Evolutionary conservation across 352 stramenopile genomes (phyloP), one percentile per base, ranked within the genome.

Genomic region (Plasmopara viticola): DNA sequence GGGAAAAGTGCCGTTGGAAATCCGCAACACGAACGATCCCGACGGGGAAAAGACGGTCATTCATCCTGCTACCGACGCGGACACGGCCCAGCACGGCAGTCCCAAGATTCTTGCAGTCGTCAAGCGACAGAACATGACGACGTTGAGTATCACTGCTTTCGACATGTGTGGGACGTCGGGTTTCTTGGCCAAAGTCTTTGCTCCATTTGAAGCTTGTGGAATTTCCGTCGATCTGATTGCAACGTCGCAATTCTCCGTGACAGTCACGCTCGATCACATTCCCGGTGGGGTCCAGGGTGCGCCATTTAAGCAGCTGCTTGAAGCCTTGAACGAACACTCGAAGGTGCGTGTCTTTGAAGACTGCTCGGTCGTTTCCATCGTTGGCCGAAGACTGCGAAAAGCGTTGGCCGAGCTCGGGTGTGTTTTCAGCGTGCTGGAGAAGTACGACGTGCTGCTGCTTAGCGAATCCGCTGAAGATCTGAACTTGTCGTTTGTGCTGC

Each of bases 21-120:
- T 99, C 65, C 86, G 88, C 41, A 99, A 99, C 66, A 98, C 94
- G 2, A 98, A 98, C 60, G 96, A 98, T 69, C 80, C 89, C 2
- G 63, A 54, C 5, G 82, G 82, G 25, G 79, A 72, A 33, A 86
- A 85, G 55, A 93, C 82, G 17, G 62, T 83, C n/a, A 93, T 93
- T 56, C 72, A 73, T 46, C 64, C 73, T 4, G 52, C 66, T 38
- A 60, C 47, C 0, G 53, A 70, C 9, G 35, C 57, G 4, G 59
- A 63, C 34, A 66, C 49, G 39, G 52, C 64, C 10, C 48, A 74
- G 50, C 65, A 59, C 29, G 64, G 60, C 30, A 86, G 76, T 48
- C 72, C 82, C 8, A 90, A 90, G 62, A 92, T 95, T 58, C 66
- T 95, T 40, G 86, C 86, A n/a, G 84, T 95, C 46, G 80, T 92